These are phyloP conservation scores for Globisporangium canariense DNA, from an alignment of 352 stramenopile species.

Conservation along the genomic window DNA sequence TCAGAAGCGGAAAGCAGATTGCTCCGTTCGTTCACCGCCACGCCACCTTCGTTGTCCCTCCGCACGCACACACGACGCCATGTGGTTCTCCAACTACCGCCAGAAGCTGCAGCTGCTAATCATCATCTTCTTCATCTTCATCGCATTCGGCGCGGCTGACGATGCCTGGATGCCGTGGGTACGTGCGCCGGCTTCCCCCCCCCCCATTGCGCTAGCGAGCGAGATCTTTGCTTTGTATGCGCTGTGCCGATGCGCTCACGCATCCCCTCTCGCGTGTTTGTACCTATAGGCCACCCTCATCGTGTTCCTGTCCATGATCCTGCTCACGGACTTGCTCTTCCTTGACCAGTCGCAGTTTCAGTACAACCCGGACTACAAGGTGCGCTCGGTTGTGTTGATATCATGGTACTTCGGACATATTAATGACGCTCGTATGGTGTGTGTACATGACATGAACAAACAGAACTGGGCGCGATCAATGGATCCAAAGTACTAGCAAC, in stretches of 20 bases:
- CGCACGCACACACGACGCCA: constrained; percentile 22
- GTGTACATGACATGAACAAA: not conserved
- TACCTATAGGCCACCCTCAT: constrained; percentile 58
- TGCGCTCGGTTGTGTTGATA: constrained; percentile 14
- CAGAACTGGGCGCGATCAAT: constrained; percentile 77
- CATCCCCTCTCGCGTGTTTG: not conserved
- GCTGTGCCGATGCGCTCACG: not conserved
- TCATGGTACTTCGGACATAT: not conserved
- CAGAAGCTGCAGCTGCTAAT: constrained; percentile 79
- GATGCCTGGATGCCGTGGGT: constrained; percentile 83
- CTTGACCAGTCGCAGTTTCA: constrained; percentile 72
- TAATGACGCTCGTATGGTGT: not conserved
- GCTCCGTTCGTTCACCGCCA: not conserved
- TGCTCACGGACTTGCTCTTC: constrained; percentile 73
- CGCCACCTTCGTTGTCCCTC: not conserved
- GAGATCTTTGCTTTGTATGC: constrained; percentile 6
- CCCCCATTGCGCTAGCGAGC: not conserved
- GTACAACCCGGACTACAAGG: constrained; percentile 86
- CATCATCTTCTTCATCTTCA: constrained; percentile 81
- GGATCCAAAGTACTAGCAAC: constrained; percentile 67
- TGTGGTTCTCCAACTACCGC: constrained; percentile 75
- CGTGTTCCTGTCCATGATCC: constrained; percentile 70
- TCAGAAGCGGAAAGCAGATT: not conserved
- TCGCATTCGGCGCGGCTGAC: constrained; percentile 70
- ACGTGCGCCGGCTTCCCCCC: constrained; percentile 10